These are phyloP conservation scores for Tetrapisispora nanseiensis DNA, from an alignment of 805 yeast genomes.

Conservation along the genomic window DNA sequence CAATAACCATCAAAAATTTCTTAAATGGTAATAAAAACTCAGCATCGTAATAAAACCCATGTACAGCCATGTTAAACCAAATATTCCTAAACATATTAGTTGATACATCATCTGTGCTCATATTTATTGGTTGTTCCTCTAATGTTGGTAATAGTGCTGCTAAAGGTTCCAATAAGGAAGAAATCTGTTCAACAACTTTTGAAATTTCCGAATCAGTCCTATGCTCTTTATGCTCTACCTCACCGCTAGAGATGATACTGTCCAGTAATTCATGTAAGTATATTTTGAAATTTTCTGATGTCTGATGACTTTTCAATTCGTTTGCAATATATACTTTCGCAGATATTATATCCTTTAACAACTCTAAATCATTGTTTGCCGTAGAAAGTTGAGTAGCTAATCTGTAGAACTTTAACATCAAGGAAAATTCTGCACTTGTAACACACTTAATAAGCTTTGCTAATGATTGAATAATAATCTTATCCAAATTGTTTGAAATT, in stretches of 20 bases:
- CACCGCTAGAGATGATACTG: slow-evolving; percentile 67
- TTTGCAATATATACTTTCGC: slow-evolving; percentile 42
- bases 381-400: slow-evolving; percentile 38
- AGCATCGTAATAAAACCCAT: slow-evolving; percentile 68
- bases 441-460: slow-evolving; percentile 52
- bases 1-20: slow-evolving; percentile 53
- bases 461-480: slow-evolving; percentile 49
- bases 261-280: slow-evolving; percentile 60
- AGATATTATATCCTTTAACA: slow-evolving; percentile 34
- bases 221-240: slow-evolving; percentile 63
- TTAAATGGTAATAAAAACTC: slow-evolving; percentile 40
- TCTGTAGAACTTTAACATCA: slow-evolving; percentile 50
- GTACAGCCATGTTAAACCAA: slow-evolving; percentile 91
- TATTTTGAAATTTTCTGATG: slow-evolving; percentile 38
- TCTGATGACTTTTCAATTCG: slow-evolving; percentile 21
- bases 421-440: slow-evolving; percentile 55
- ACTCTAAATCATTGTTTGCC: slow-evolving; percentile 31
- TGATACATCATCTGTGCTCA: slow-evolving; percentile 35
- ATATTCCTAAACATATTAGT: slow-evolving; percentile 66
- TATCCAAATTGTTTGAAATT: slow-evolving; percentile 44
- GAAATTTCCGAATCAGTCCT: slow-evolving; percentile 66
- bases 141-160: slow-evolving; percentile 62
- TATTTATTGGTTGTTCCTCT: slow-evolving; percentile 34
- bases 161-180: slow-evolving; percentile 56
- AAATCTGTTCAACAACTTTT: slow-evolving; percentile 60